A percentile compares a stretch with the other conserved stretches of the same genome.
phyloP scores from a whole-genome alignment of 2,329 filamentous ascomycete species.

The Eutypella sp. region DNA sequence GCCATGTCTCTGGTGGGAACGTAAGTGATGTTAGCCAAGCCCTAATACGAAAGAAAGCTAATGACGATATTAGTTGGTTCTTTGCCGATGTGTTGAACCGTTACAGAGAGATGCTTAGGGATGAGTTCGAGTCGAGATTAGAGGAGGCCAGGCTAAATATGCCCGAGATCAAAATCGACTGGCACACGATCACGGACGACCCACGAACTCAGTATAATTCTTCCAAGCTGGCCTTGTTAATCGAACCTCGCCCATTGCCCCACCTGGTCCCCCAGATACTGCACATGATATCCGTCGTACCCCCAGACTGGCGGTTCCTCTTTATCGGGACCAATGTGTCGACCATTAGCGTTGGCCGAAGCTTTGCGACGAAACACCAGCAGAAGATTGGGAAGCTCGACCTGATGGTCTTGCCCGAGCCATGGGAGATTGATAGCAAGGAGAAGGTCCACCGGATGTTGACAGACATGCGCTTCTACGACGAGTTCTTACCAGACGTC shows the following conservation, averaged over 20 bases:
- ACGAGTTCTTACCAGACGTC: conserved; percentile 43
- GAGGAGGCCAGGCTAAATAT: conserved; percentile 35
- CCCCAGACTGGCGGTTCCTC: conserved; percentile 50
- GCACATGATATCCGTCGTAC: conserved; percentile 48
- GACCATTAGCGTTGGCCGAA: conserved; percentile 38
- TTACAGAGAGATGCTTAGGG: conserved; percentile 39
- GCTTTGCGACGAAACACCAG: conserved; percentile 43
- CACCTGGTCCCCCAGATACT: conserved; percentile 45
- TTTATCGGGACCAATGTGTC: conserved; percentile 48
- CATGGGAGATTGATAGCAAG: conserved; percentile 41
- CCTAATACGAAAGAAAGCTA: neutral
- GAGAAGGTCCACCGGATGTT: conserved; percentile 45
- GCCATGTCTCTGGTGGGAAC: conserved; percentile 31
- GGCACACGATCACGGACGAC: conserved; percentile 26
- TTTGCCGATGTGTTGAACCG: conserved; percentile 38
- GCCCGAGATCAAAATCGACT: conserved; percentile 34
- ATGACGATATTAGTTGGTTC: conserved; percentile 38
- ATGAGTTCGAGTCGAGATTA: conserved; percentile 31
- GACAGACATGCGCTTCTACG: conserved; percentile 48
- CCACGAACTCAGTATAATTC: conserved; percentile 37
- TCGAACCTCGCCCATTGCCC: conserved; percentile 43
- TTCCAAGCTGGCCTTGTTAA: conserved; percentile 48
- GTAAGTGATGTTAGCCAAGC: too few species aligned
- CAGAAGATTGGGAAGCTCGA: conserved; percentile 47
- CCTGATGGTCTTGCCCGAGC: conserved; percentile 42